Percentiles rank a stretch among this genome's conserved stretches.
These are phyloP conservation scores for Dioscorea dumetorum DNA, from an alignment of 106 monocot species.

Conservation along the genomic window DNA sequence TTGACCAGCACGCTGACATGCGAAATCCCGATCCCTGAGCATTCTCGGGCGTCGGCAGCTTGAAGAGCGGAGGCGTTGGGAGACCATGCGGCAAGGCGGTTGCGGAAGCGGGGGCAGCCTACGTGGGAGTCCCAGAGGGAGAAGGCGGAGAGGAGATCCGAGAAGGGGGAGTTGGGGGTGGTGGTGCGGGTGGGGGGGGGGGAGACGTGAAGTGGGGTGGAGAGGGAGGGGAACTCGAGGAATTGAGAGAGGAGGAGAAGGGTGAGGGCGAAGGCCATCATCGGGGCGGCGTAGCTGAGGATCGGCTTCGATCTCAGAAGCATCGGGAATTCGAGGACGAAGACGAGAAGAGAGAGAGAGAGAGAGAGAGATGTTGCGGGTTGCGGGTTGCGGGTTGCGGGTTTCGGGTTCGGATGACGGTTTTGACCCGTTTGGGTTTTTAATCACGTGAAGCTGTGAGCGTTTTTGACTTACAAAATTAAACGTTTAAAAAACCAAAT, in stretches of 20 bases:
- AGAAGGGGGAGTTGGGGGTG: constrained; percentile 19
- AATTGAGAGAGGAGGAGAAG: constrained; percentile 46
- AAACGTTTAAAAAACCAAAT: too few relatives aligned
- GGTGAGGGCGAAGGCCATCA: constrained; percentile 40
- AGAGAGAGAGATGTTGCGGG: too few relatives aligned
- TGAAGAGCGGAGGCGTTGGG: constrained; percentile 40
- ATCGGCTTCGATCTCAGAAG: constrained; percentile 18
- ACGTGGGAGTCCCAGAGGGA: constrained; percentile 46
- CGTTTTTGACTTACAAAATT: too few relatives aligned
- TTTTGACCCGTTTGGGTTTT: too few relatives aligned
- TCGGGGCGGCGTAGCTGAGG: constrained; percentile 40
- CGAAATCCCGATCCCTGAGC: constrained; percentile 8
- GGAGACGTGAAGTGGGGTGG: constrained; percentile 35
- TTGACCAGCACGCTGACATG: constrained; percentile 73
- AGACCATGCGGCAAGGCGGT: constrained; percentile 24
- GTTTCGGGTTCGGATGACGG: too few relatives aligned
- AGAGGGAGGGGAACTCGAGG: constrained; percentile 52
- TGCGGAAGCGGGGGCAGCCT: constrained; percentile 51
- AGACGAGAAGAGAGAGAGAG: too few relatives aligned
- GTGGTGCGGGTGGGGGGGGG: constrained; percentile 26
- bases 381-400: too few relatives aligned
- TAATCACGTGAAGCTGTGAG: too few relatives aligned
- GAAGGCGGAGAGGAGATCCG: constrained; percentile 25
- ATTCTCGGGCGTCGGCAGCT: constrained; percentile 13
- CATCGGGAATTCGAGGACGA: too few relatives aligned